phyloP scores from a whole-genome alignment of 1,139 yeast species.

The Debaryomyces sp. region DNA sequence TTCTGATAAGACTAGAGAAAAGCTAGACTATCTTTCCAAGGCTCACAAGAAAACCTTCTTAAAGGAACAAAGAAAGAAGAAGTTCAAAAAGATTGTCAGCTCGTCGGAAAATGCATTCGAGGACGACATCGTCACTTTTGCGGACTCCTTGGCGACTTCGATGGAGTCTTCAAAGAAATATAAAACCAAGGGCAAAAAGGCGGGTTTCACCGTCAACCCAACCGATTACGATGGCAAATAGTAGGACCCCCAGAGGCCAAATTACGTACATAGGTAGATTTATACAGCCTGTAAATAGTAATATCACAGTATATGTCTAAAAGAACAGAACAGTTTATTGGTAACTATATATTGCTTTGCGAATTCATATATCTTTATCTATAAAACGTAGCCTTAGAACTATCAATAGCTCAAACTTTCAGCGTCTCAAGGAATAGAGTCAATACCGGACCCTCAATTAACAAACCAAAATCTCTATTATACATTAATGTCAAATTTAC shows the following conservation, averaged over 20 bases:
- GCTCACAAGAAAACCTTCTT: slow-evolving; percentile 44
- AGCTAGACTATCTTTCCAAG: slow-evolving; percentile 41
- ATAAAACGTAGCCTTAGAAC: background rate
- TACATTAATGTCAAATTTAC: slow-evolving; percentile 5
- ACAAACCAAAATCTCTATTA: slow-evolving; percentile 6
- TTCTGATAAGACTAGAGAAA: slow-evolving; percentile 33
- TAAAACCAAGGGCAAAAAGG: slow-evolving; percentile 34
- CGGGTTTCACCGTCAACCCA: slow-evolving; percentile 31
- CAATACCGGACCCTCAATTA: slow-evolving; percentile 4
- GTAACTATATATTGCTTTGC: slow-evolving; percentile 1
- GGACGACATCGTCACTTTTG: slow-evolving; percentile 32
- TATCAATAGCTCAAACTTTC: background rate
- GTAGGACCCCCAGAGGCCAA: background rate
- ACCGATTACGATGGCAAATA: slow-evolving; percentile 27
- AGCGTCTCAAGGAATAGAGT: slow-evolving; percentile 1
- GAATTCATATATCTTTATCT: background rate
- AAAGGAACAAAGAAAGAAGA: slow-evolving; percentile 46
- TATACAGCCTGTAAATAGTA: slow-evolving; percentile 10
- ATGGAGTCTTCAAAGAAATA: slow-evolving; percentile 39
- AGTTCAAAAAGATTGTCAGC: slow-evolving; percentile 43
- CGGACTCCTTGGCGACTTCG: slow-evolving; percentile 40
- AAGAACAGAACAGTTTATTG: slow-evolving; percentile 1
- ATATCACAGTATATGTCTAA: background rate
- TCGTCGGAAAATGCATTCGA: slow-evolving; percentile 36
- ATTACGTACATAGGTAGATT: slow-evolving; percentile 3